Base-by-base conservation (phyloP, 257 asterid genomes). In the Fraxinus americana region DNA sequence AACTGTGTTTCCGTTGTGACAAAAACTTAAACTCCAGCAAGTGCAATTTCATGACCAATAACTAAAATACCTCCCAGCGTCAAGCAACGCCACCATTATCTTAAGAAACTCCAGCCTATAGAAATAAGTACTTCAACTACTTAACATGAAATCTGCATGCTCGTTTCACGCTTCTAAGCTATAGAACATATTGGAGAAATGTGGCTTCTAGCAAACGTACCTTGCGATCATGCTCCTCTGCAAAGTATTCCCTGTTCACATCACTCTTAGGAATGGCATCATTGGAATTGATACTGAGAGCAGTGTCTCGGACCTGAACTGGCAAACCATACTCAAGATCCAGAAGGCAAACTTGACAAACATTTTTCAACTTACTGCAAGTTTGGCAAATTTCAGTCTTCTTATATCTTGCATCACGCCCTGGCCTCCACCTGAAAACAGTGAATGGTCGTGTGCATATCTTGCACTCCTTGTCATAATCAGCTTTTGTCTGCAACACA, bases 201-300 rank as follows among this genome's bases (percentile, higher is more conserved):
- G 54, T 25, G 71, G 73, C 75, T 45, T 45, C 35, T 14, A n/a
- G 74, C 4, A 79, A 70, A 77, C 87, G 30, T 87, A 93, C 99
- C 95, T 77, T 89, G 77, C 97, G 98, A 79, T 96, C 99, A 90
- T 92, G 99, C 84, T 96, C 99, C 92, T 96, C 99, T 0, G 99
- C 99, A 13, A 93, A 92, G 86, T 89, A 96, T 76, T 93, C 99
- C 83, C 98, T 88, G 41, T 96, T 96, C 75, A 96, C 98, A 57
- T 93, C 99, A 78, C 99, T 96, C 92, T 92, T 96, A 39, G 99
- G 99, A 78, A 96, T 96, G 72, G 99, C 88, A 83, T 93, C 98
- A 54, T 93, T 90, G 25, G 99, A 91, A 81, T 89, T 85, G 80
- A 96, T 93, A 82, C 89, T 86, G 80, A 96, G 88, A 45, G 97